Evolutionary conservation across 768 basidiomycete genomes (phyloP).

Genomic region (Cyathus striatus): DNA sequence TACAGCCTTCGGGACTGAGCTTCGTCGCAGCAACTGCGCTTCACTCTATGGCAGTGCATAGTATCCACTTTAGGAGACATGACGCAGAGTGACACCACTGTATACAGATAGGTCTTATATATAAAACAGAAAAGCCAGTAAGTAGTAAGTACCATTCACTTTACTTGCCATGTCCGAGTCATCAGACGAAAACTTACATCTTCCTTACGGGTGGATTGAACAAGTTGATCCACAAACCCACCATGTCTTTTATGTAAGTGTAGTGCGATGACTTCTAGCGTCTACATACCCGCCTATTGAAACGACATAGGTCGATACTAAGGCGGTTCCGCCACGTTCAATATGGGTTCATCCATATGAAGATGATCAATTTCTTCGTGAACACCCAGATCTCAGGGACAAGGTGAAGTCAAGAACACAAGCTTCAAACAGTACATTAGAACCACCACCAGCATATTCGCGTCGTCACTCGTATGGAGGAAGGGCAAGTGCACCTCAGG

Average conservation of each 20-base stretch:
- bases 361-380: slow-evolving; percentile 55
- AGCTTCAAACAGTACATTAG: background rate
- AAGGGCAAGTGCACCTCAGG: slow-evolving; percentile 7
- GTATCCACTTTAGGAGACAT: too few relatives aligned
- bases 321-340: slow-evolving; percentile 53
- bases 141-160: too few relatives aligned
- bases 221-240: slow-evolving; percentile 37
- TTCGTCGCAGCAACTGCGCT: too few relatives aligned
- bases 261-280: background rate
- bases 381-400: slow-evolving; percentile 44
- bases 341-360: slow-evolving; percentile 75
- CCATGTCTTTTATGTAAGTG: slow-evolving; percentile 45
- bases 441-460: slow-evolving; percentile 7
- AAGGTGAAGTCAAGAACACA: slow-evolving; percentile 17
- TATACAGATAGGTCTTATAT: too few relatives aligned
- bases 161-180: too few relatives aligned
- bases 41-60: too few relatives aligned
- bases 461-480: slow-evolving; percentile 25
- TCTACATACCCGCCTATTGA: too few relatives aligned
- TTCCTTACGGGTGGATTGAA: slow-evolving; percentile 56
- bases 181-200: slow-evolving; percentile 20
- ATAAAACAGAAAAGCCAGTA: too few relatives aligned
- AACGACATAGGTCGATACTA: slow-evolving; percentile 52
- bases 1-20: too few relatives aligned
- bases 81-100: too few relatives aligned